Percentiles rank a stretch among this genome's conserved stretches.
Conservation (phyloP, 257 asterid genomes). For the Asclepias syriaca region DNA sequence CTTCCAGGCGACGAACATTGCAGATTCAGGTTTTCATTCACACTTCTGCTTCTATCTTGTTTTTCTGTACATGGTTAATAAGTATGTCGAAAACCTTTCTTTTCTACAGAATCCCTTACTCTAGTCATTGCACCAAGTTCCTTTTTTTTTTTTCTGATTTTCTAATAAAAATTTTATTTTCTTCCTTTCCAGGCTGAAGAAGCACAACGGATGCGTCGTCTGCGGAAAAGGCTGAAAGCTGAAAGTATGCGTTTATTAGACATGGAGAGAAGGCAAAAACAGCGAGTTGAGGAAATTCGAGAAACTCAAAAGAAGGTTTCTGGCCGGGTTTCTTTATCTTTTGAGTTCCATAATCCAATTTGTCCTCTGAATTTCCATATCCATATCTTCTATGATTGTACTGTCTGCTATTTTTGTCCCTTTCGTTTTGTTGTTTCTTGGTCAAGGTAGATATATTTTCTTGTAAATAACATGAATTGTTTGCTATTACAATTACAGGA, state of each 20-base stretch:
- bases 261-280: constrained; percentile 90
- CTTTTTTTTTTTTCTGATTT: background rate
- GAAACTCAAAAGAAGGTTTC: constrained; percentile 71
- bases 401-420: background rate
- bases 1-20: constrained; percentile 58
- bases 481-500: constrained; percentile 42
- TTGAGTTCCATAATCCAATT: background rate
- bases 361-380: background rate
- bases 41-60: constrained; percentile 3
- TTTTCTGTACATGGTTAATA: background rate
- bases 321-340: constrained; percentile 6
- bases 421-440: background rate
- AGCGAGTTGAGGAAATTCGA: constrained; percentile 84
- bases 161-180: constrained; percentile 4
- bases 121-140: background rate
- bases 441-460: constrained; percentile 1
- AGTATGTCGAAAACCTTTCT: background rate
- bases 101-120: background rate
- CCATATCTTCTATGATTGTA: background rate
- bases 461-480: constrained; percentile 6
- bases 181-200: constrained; percentile 67
- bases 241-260: constrained; percentile 74
- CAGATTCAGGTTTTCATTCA: constrained; percentile 56
- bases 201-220: constrained; percentile 48
- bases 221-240: constrained; percentile 67